Percentiles rank a stretch among this genome's conserved stretches.
Evolutionary conservation across 2,329 filamentous ascomycete species (phyloP).

Genomic region (Cladosporium sp.): DNA sequence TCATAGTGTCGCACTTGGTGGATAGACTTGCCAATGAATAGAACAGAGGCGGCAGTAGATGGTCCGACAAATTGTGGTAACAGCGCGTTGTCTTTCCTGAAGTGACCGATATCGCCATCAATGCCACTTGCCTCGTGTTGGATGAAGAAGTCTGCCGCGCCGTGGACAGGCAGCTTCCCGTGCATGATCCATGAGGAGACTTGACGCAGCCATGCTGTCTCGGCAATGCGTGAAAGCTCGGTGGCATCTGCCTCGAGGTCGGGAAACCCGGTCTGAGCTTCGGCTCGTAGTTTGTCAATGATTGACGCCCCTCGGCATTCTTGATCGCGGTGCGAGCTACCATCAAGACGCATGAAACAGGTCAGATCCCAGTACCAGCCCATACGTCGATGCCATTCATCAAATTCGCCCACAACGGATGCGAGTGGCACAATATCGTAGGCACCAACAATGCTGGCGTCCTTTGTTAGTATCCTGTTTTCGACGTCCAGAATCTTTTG

Average conservation of each 20-base stretch:
- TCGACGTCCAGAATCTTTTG: conserved; percentile 82
- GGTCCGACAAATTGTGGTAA: conserved; percentile 76
- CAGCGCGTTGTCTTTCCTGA: conserved; percentile 55
- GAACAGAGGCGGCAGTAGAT: conserved; percentile 72
- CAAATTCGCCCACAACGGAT: conserved; percentile 76
- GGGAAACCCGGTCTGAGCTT: conserved; percentile 80
- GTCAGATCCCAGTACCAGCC: conserved; percentile 79
- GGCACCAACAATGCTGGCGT: conserved; percentile 77
- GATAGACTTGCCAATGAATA: conserved; percentile 86
- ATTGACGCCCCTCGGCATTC: conserved; percentile 51
- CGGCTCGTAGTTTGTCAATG: conserved; percentile 70
- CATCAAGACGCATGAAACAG: conserved; percentile 58
- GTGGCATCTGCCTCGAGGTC: conserved; percentile 76
- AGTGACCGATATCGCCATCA: conserved; percentile 39
- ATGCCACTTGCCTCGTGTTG: conserved; percentile 18
- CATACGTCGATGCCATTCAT: conserved; percentile 78
- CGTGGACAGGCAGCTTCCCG: conserved; percentile 73
- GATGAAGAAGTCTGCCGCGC: conserved; percentile 83
- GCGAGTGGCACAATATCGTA: conserved; percentile 93
- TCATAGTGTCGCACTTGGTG: conserved; percentile 65
- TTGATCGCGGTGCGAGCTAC: neutral
- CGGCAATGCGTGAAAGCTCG: conserved; percentile 70
- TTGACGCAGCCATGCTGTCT: conserved; percentile 88
- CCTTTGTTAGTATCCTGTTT: conserved; percentile 67
- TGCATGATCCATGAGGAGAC: conserved; percentile 88